phyloP scores from a whole-genome alignment of 805 yeast genomes.

The Wickerhamiella azyma region DNA sequence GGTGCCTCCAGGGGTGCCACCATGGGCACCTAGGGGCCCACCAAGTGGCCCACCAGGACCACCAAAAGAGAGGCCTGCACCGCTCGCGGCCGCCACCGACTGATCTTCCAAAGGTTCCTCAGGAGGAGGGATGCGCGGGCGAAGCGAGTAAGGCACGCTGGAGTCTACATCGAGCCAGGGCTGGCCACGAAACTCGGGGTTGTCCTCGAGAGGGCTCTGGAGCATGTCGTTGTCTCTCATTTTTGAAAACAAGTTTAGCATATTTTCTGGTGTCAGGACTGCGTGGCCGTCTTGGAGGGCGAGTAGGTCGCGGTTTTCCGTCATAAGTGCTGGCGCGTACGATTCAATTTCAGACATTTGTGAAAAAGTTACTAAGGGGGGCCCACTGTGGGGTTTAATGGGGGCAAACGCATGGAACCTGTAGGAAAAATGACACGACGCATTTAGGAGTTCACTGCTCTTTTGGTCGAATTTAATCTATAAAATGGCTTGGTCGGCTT shows the following conservation, averaged over 20 bases:
- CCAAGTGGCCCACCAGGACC: too few species aligned
- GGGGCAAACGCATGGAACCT: background rate
- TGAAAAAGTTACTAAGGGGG: background rate
- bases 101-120: background rate
- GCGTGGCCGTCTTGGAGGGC: conserved; percentile 29
- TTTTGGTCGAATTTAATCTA: too few species aligned
- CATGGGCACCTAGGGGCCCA: too few species aligned
- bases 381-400: background rate
- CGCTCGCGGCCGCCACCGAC: too few species aligned
- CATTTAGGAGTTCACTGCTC: too few species aligned
- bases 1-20: too few species aligned
- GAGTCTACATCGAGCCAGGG: conserved; percentile 26
- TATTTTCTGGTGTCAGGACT: conserved; percentile 38
- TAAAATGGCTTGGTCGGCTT: too few species aligned
- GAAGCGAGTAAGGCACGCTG: conserved; percentile 10
- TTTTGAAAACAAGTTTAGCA: conserved; percentile 39
- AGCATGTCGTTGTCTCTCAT: conserved; percentile 26
- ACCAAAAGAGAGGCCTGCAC: too few species aligned
- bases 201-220: conserved; percentile 13
- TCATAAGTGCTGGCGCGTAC: conserved; percentile 2
- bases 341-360: conserved; percentile 7
- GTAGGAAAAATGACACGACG: background rate
- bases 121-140: conserved; percentile 5
- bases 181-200: conserved; percentile 18
- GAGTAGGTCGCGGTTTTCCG: background rate